Conservation (phyloP, 139 green algal species). For the Chlorella sp. region DNA sequence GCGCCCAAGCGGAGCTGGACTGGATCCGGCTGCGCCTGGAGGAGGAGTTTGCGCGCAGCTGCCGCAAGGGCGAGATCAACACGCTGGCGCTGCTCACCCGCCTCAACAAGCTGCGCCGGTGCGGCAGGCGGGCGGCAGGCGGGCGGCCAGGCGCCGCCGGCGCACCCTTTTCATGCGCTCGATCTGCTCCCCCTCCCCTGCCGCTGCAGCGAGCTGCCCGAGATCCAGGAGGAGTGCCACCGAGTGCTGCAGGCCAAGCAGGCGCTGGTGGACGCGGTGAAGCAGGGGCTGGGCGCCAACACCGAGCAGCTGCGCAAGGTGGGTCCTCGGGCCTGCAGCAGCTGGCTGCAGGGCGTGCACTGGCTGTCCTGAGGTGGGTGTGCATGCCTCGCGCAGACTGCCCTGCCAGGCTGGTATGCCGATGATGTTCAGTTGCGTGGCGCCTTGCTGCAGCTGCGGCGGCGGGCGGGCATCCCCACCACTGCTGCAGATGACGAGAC, state of each 20-base stretch:
- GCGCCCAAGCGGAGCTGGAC: slow-evolving; percentile 33
- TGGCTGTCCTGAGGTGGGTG: too few relatives aligned
- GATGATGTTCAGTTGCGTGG: background rate
- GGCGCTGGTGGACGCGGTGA: slow-evolving; percentile 37
- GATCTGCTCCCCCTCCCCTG: too few relatives aligned
- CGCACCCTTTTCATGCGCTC: too few relatives aligned
- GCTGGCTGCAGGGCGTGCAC: too few relatives aligned
- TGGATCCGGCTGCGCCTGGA: slow-evolving; percentile 13
- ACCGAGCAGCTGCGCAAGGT: slow-evolving; percentile 25
- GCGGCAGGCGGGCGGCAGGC: too few relatives aligned
- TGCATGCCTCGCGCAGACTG: too few relatives aligned
- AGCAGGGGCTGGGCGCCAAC: slow-evolving; percentile 28
- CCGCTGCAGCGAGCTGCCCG: slow-evolving; percentile 21
- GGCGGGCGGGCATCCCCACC: slow-evolving; percentile 25
- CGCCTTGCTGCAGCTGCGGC: background rate
- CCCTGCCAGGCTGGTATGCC: too few relatives aligned
- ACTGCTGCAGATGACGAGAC: background rate
- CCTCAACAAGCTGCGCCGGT: slow-evolving; percentile 35
- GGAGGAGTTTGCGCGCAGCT: slow-evolving; percentile 30
- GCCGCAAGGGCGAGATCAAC: slow-evolving; percentile 30
- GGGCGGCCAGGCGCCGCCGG: background rate
- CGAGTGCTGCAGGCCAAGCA: slow-evolving; percentile 41
- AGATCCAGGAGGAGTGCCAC: slow-evolving; percentile 30
- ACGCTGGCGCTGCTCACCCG: slow-evolving; percentile 26
- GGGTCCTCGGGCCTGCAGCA: too few relatives aligned